Evolutionary conservation across 768 basidiomycete genomes (phyloP), one percentile per base, ranked within the genome.

Genomic region (Mycena albidolilacea): DNA sequence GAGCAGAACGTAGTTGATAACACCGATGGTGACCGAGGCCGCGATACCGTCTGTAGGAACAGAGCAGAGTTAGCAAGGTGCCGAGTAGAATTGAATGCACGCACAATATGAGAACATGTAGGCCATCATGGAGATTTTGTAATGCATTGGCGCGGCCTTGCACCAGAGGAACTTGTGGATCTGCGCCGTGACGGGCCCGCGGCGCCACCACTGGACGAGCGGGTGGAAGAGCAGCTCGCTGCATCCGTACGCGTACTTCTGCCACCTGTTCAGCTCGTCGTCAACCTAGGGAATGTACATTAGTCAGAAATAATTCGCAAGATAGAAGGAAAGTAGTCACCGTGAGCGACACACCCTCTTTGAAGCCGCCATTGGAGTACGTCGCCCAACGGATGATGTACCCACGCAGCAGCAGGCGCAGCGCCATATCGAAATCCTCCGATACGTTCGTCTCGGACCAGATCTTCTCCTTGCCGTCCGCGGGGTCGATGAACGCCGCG

Each of bases 281-380:
- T 96, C 95, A 75, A 57, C 48, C 48, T 50, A 9, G 12, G 15
- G 44, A 11, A 46, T 30, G 12, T n/a, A 5, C 48, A 19, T 50
- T 1, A 19, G 48, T 30, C 1, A 30, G 30, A 30, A 30, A 30
- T 30, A 19, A 9, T 50, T 15, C 41, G 41, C 8, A 43, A 43
- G 12, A 12, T 43, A 43, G 12, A 43, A 43, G 41, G 41, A 43
- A 9, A 5, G 5, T 1, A 43, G 12, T 43, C 48, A 91, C 90
- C n/a, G 93, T 96, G 38, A 97, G 85, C 1, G 93, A 93, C 37
- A 97, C 96, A 75, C 96, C 96, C 79, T 97, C 96, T 83, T 96
- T 93, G 86, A 97, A 97, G 5, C 86, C 92, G 44, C 94, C 91
- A n/a, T 92, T 86, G 1, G 91, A 92, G 80, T 97, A 97, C 1